These are phyloP conservation scores for Moesziomyces sp. DNA, from an alignment of 1,284 basidiomycete species.

Conservation along the genomic window DNA sequence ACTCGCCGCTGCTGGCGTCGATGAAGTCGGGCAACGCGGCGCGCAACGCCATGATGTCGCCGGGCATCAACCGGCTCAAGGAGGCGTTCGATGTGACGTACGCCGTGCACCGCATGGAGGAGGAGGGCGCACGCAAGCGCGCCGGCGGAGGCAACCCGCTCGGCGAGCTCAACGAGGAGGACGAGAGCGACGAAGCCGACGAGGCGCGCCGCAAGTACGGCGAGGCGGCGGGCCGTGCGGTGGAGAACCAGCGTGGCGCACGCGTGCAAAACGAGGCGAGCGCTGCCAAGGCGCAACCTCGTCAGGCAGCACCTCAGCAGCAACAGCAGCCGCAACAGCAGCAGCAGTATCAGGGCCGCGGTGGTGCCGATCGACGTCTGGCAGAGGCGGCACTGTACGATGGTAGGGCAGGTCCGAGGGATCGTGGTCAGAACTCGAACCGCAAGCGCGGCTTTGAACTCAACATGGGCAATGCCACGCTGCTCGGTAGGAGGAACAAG, in stretches of 20 bases:
- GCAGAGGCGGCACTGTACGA: slow-evolving; percentile 68
- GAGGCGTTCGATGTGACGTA: slow-evolving; percentile 99
- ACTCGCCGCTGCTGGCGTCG: slow-evolving; percentile 88
- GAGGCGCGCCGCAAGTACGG: slow-evolving; percentile 63
- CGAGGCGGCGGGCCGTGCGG: slow-evolving; percentile 62
- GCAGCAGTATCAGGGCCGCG: slow-evolving; percentile 62
- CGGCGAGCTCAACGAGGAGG: slow-evolving; percentile 89
- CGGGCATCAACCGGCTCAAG: slow-evolving; percentile 83
- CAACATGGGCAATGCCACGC: slow-evolving; percentile 63
- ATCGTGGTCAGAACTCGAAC: slow-evolving; percentile 48
- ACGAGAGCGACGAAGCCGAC: slow-evolving; percentile 71
- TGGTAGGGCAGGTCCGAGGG: slow-evolving; percentile 57
- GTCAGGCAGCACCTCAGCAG: slow-evolving; percentile 37
- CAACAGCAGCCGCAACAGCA: slow-evolving; percentile 33
- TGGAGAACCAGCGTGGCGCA: slow-evolving; percentile 56
- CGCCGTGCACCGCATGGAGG: slow-evolving; percentile 98
- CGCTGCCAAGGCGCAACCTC: slow-evolving; percentile 17
- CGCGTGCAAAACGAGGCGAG: slow-evolving; percentile 49
- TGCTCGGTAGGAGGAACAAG: slow-evolving; percentile 61
- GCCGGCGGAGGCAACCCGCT: slow-evolving; percentile 71
- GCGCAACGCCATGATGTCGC: slow-evolving; percentile 80
- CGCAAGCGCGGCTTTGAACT: slow-evolving; percentile 61
- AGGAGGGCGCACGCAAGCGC: slow-evolving; percentile 82
- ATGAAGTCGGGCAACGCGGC: slow-evolving; percentile 70
- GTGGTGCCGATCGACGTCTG: slow-evolving; percentile 58